These are phyloP conservation scores for Epithele typhae DNA, from an alignment of 768 basidiomycete species.

Conservation along the genomic window DNA sequence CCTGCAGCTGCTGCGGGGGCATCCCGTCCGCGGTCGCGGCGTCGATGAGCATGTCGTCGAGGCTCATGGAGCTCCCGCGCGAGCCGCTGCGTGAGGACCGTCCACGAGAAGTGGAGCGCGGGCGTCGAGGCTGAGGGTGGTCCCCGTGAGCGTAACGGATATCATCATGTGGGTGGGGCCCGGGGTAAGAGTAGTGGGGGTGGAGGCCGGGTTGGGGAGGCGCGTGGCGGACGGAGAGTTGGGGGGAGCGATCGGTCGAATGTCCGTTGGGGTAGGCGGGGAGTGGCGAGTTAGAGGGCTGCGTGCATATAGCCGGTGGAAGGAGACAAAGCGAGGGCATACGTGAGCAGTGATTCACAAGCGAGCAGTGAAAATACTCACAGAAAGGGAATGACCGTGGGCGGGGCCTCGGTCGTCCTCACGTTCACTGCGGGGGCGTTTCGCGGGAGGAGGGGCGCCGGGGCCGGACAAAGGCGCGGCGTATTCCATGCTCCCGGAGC, in stretches of 20 bases:
- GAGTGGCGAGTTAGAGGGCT: conserved; percentile 21
- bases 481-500: conserved; percentile 40
- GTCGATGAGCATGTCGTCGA: conserved; percentile 48
- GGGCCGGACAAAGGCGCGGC: conserved; percentile 24
- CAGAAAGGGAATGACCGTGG: conserved; percentile 22
- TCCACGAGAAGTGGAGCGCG: conserved; percentile 27
- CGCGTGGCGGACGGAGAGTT: conserved; percentile 13
- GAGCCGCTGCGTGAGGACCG: conserved; percentile 28
- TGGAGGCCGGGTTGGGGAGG: conserved; percentile 18
- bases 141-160: conserved; percentile 22
- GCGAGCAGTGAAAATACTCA: conserved; percentile 21
- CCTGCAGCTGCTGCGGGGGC: conserved; percentile 26
- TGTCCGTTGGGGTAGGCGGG: conserved; percentile 18
- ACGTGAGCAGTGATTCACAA: too few relatives aligned
- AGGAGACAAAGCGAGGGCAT: not conserved
- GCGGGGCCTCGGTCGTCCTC: conserved; percentile 24
- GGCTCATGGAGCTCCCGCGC: conserved; percentile 30
- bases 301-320: not conserved
- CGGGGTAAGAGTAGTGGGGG: conserved; percentile 22
- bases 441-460: conserved; percentile 43
- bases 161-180: conserved; percentile 13
- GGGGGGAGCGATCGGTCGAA: conserved; percentile 15
- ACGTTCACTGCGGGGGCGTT: conserved; percentile 40
- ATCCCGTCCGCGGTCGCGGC: conserved; percentile 31
- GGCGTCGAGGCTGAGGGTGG: conserved; percentile 17